These are phyloP conservation scores for Glutinoglossum americanum DNA, from an alignment of 495 filamentous ascomycete genomes.

Conservation along the genomic window DNA sequence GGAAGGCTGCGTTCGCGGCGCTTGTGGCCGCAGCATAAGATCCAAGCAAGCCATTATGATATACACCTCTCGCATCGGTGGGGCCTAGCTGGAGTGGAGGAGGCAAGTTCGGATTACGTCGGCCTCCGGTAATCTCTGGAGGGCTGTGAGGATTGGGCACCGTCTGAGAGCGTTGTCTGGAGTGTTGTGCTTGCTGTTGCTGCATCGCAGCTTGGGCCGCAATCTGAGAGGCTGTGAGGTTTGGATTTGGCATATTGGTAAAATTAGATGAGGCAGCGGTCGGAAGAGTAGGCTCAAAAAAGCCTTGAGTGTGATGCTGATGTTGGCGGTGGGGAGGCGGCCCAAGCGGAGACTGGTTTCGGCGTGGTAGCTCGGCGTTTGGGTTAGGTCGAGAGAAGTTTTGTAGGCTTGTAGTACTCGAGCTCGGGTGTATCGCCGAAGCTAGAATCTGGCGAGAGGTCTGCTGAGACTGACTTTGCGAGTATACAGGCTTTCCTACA, in stretches of 20 bases:
- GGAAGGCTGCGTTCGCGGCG: conserved; percentile 74
- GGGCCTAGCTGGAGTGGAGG: conserved; percentile 26
- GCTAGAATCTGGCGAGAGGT: background rate
- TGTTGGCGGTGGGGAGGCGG: conserved; percentile 21
- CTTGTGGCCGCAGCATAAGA: conserved; percentile 48
- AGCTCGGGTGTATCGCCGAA: background rate
- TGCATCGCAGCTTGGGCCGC: conserved; percentile 84
- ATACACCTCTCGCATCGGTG: conserved; percentile 14
- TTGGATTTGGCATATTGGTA: conserved; percentile 4
- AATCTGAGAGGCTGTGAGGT: conserved; percentile 59
- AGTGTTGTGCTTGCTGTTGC: conserved; percentile 32
- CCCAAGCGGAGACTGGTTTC: background rate
- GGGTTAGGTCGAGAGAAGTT: conserved; percentile 5
- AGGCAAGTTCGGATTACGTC: conserved; percentile 20
- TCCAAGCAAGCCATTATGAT: conserved; percentile 48
- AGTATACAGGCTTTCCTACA: background rate
- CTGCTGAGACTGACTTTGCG: background rate
- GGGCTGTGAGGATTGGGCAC: conserved; percentile 26
- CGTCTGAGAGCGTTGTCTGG: conserved; percentile 52
- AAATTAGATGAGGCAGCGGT: conserved; percentile 22
- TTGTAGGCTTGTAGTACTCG: background rate
- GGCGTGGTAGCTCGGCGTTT: background rate
- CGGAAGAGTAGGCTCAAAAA: conserved; percentile 73
- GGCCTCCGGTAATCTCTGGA: conserved; percentile 26
- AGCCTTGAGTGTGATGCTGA: conserved; percentile 54